A percentile compares a stretch with the other conserved stretches of the same genome.
These are phyloP conservation scores for Gliomastix tumulicola DNA, from an alignment of 2,329 filamentous ascomycete species.

Conservation along the genomic window DNA sequence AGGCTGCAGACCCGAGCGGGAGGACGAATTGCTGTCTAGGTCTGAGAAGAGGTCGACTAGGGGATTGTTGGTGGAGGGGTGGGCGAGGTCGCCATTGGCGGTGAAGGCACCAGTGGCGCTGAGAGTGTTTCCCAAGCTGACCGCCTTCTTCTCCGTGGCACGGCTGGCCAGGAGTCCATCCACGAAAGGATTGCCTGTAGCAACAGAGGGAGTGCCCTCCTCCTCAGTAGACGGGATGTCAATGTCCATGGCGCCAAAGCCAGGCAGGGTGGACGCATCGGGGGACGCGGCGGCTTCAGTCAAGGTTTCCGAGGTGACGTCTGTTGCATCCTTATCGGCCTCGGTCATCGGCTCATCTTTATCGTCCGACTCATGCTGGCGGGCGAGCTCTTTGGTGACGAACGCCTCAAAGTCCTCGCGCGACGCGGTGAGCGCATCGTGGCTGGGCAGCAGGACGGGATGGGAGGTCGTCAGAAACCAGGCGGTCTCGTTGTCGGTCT, in stretches of 20 bases:
- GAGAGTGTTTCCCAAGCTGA: no score
- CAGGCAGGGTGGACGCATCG: conserved; percentile 12
- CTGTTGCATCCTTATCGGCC: conserved; percentile 1
- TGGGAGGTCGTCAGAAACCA: conserved; percentile 31
- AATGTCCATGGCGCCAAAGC: conserved; percentile 4
- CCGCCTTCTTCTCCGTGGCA: conserved; percentile 1
- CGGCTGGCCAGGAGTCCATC: conserved; percentile 18
- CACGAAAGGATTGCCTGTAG: conserved; percentile 21
- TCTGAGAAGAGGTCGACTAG: conserved; percentile 50
- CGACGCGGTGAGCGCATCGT: conserved; percentile 23
- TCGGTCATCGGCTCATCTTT: conserved; percentile 1
- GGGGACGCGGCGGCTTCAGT: conserved; percentile 17
- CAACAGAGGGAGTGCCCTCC: neutral
- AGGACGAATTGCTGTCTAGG: conserved; percentile 29
- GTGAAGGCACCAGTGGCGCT: no score
- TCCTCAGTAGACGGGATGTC: conserved; percentile 1
- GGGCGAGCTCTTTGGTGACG: conserved; percentile 15
- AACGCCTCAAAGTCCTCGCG: conserved; percentile 23
- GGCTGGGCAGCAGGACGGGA: conserved; percentile 28
- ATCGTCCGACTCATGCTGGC: conserved; percentile 4
- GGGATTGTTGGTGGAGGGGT: conserved; percentile 32
- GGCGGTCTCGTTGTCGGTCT: conserved; percentile 11
- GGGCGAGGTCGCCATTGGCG: conserved; percentile 41
- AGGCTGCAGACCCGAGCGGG: conserved; percentile 21
- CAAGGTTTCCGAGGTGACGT: conserved; percentile 13